A percentile compares a stretch with the other conserved stretches of the same genome.
Conservation (phyloP, 2,329 filamentous ascomycete species). For the Tolypocladium sp. region DNA sequence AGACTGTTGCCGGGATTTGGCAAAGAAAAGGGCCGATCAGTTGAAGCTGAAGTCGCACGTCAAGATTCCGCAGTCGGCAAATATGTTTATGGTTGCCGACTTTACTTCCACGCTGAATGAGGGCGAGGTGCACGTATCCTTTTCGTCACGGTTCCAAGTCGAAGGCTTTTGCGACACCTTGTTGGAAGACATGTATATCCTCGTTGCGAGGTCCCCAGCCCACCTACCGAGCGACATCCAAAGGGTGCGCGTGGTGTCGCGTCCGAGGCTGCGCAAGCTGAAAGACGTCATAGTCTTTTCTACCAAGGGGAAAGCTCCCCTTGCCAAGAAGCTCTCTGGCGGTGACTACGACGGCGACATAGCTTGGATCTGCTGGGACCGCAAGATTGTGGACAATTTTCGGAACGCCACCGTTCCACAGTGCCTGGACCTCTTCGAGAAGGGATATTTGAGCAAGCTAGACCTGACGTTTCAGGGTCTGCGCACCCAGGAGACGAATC, state of each 20-base stretch:
- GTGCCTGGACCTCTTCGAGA: conserved; percentile 31
- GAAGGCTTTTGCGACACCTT: conserved; percentile 43
- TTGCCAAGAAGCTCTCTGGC: conserved; percentile 65
- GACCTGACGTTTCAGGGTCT: conserved; percentile 37
- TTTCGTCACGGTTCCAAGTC: conserved; percentile 54
- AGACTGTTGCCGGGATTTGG: conserved; percentile 37
- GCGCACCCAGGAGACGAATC: conserved; percentile 13
- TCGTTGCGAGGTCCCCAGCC: conserved; percentile 62
- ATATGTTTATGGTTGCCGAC: conserved; percentile 60
- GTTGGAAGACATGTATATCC: conserved; percentile 48
- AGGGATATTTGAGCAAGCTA: conserved; percentile 40
- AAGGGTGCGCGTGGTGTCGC: conserved; percentile 50
- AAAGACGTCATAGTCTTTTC: conserved; percentile 78
- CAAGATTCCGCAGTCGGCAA: conserved; percentile 50
- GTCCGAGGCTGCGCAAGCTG: conserved; percentile 53
- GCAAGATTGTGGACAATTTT: conserved; percentile 56
- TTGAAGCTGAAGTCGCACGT: conserved; percentile 51
- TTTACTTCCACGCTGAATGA: conserved; percentile 51
- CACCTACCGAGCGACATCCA: conserved; percentile 67
- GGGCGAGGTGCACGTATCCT: conserved; percentile 58
- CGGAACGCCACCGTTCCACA: conserved; percentile 36
- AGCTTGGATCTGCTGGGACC: conserved; percentile 73
- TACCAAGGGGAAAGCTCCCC: conserved; percentile 46
- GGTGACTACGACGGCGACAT: conserved; percentile 76
- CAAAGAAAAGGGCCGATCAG: conserved; percentile 37